A percentile compares a stretch with the other conserved stretches of the same genome.
Conservation (phyloP, 306 rosid species). For the Sicyos baderoa region DNA sequence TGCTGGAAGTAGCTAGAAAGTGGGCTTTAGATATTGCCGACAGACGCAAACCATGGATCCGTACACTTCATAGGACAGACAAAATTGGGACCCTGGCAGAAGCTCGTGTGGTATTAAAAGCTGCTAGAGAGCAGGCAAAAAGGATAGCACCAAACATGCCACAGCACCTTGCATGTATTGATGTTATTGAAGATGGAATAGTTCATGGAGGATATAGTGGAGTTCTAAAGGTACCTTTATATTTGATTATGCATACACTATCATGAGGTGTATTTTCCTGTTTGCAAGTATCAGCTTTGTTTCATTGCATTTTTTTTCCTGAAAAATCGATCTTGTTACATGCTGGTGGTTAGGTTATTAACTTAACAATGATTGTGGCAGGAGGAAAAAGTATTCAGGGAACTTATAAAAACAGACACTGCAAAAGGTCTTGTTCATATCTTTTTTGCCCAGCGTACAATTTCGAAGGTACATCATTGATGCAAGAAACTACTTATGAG, state of each 20-base stretch:
- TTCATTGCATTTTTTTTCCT: neutral
- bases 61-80: slow-evolving; percentile 85
- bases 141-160: slow-evolving; percentile 80
- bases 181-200: slow-evolving; percentile 78
- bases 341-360: neutral
- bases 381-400: slow-evolving; percentile 74
- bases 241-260: neutral
- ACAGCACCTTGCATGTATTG: slow-evolving; percentile 82
- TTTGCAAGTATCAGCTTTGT: slow-evolving; percentile 12
- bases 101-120: slow-evolving; percentile 51
- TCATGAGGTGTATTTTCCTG: slow-evolving; percentile 15
- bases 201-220: slow-evolving; percentile 96
- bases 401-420: slow-evolving; percentile 60
- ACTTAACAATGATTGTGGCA: slow-evolving; percentile 32
- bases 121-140: slow-evolving; percentile 59
- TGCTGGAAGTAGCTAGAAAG: slow-evolving; percentile 56
- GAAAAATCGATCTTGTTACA: slow-evolving; percentile 20
- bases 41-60: slow-evolving; percentile 69
- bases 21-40: slow-evolving; percentile 86
- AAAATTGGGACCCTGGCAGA: slow-evolving; percentile 65
- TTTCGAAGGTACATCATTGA: slow-evolving; percentile 57
- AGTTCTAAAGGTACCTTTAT: slow-evolving; percentile 54
- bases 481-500: slow-evolving; percentile 20
- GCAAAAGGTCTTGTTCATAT: slow-evolving; percentile 75
- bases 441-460: slow-evolving; percentile 80